Evolutionary conservation across 2,329 filamentous ascomycete species (phyloP).

Genomic region (Leptographium lundbergii): DNA sequence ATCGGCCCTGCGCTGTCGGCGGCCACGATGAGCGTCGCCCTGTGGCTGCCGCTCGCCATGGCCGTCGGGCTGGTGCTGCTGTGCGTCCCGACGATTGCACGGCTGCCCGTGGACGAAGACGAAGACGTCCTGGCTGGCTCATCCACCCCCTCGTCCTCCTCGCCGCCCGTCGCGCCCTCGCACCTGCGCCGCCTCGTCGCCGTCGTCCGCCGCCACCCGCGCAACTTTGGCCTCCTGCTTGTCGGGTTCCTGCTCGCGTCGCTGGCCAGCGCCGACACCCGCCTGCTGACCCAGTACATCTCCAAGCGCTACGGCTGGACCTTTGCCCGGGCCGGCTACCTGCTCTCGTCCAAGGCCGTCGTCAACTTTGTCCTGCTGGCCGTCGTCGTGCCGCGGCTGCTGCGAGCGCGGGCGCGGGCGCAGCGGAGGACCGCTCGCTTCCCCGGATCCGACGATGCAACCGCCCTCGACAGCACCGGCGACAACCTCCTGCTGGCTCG

Average conservation of each 20-base stretch:
- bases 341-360: constrained; percentile 33
- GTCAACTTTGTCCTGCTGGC: constrained; percentile 33
- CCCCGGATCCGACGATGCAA: neutral
- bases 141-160: neutral
- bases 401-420: constrained; percentile 14
- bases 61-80: constrained; percentile 24
- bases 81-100: constrained; percentile 19
- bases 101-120: constrained; percentile 15
- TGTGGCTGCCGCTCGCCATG: constrained; percentile 32
- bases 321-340: constrained; percentile 33
- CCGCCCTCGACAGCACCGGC: neutral
- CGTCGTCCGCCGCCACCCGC: constrained; percentile 24
- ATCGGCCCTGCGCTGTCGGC: constrained; percentile 33
- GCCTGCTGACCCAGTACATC: constrained; percentile 36
- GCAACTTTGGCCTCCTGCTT: constrained; percentile 30
- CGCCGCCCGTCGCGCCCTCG: neutral
- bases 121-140: neutral
- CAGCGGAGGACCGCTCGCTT: neutral
- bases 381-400: constrained; percentile 25
- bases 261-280: constrained; percentile 37
- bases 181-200: constrained; percentile 19
- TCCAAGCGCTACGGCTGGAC: constrained; percentile 34
- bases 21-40: constrained; percentile 27
- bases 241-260: constrained; percentile 33
- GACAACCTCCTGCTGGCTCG: constrained; percentile 23